Base-by-base conservation (phyloP, 148 eudicot species). In the Silene conica region DNA sequence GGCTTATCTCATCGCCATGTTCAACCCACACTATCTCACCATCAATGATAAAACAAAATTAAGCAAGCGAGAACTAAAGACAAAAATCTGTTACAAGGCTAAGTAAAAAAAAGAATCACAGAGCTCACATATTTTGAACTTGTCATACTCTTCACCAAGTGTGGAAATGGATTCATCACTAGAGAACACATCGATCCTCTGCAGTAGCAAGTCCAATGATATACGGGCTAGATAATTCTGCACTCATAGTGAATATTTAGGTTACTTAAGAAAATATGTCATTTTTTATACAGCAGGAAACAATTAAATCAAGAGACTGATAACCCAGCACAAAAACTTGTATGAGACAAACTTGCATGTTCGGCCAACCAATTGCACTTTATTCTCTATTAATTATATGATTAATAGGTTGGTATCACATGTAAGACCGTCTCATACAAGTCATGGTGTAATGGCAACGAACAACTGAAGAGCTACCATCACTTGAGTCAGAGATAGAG, bases 1-100 rank as follows among this genome's bases (percentile, higher is more conserved):
- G 85, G 87, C 98, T 95, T 79, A 95, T 79, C 84, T 92, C 97
- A 79, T 95, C 98, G n/a, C 98, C 98, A 52, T 90, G 97, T 59
- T 92, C 89, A 80, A 87, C 90, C 98, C 98, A 95, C 78, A 92
- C 98, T 94, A 79, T 67, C 69, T 77, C 52, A 64, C 58, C 12
- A 78, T 6, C 34, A 41, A 63, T 9, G 73, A n/a, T n/a, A 79
- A 83, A 71, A 57, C 41, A 22, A 41, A 72, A 82, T 55, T 31
- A 54, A 77, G 63, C 75, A 71, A 8, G n/a, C n/a, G n/a, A 56
- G 65, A 60, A 78, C 6, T 43, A 19, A 41, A 65, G 19, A 62
- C 6, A 28, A 28, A 14, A 70, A 46, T 74, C 21, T 64, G 14
- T 26, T 43, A 14, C 20, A 21, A 54, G 38, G 43, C 16, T 63